Percentiles rank a stretch among this genome's conserved stretches.
These are phyloP conservation scores for Teunomyces lycoperdinae DNA, from an alignment of 805 yeast species.

Conservation along the genomic window DNA sequence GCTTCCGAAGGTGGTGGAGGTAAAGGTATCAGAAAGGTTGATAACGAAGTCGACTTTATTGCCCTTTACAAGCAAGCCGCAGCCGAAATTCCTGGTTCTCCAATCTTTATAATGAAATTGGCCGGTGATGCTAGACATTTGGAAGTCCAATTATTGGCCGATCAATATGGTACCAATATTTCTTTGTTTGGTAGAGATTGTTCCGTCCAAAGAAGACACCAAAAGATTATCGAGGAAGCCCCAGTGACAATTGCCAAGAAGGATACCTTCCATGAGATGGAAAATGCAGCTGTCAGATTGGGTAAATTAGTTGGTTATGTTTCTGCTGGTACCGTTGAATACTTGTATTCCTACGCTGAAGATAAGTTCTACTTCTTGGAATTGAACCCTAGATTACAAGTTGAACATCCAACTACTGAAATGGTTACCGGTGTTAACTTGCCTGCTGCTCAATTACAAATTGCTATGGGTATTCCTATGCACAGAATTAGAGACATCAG, in stretches of 20 bases:
- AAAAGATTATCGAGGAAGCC: constrained; percentile 98
- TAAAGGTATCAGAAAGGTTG: constrained; percentile 98
- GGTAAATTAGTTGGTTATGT: constrained; percentile 98
- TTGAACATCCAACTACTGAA: constrained; percentile 99
- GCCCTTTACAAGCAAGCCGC: constrained; percentile 88
- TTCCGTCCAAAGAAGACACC: constrained; percentile 99
- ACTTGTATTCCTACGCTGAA: constrained; percentile 89
- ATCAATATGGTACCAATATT: constrained; percentile 96
- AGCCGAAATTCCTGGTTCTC: constrained; percentile 98
- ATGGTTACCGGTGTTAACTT: constrained; percentile 98
- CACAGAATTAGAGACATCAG: constrained; percentile 93
- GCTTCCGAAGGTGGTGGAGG: constrained; percentile 99
- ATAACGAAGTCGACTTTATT: constrained; percentile 72
- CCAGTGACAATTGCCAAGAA: constrained; percentile 93
- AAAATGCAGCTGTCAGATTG: constrained; percentile 93
- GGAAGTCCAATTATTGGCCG: constrained; percentile 97
- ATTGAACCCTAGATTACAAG: constrained; percentile 97
- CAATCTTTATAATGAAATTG: constrained; percentile 94
- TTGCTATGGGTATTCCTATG: constrained; percentile 99
- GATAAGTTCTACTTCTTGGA: constrained; percentile 95
- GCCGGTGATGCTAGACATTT: constrained; percentile 98
- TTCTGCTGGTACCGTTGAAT: constrained; percentile 99
- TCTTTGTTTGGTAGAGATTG: constrained; percentile 98
- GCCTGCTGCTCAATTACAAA: constrained; percentile 98
- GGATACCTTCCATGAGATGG: constrained; percentile 88